These are phyloP conservation scores for Debaryomyces prosopidis DNA, from an alignment of 805 yeast species.

Conservation along the genomic window DNA sequence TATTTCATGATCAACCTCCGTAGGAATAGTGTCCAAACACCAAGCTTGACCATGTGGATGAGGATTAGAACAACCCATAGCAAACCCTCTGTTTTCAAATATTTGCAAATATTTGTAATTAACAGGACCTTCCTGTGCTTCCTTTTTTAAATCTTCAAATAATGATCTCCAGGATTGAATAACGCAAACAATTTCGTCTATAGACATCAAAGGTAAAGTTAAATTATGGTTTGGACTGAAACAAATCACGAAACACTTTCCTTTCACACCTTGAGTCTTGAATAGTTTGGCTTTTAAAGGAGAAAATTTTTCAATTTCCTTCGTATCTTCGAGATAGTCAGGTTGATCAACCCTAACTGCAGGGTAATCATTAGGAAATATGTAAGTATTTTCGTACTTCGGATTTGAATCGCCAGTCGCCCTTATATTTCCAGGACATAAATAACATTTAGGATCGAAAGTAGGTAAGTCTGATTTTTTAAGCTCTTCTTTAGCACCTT, in stretches of 20 bases:
- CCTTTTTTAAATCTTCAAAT: constrained; percentile 44
- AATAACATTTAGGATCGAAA: constrained; percentile 66
- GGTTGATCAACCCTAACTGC: constrained; percentile 66
- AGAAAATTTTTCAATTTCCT: constrained; percentile 12
- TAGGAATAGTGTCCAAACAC: constrained; percentile 66
- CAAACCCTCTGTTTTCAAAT: constrained; percentile 75
- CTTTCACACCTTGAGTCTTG: constrained; percentile 59
- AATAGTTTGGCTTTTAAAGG: constrained; percentile 45
- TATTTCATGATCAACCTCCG: constrained; percentile 63
- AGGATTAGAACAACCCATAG: constrained; percentile 82
- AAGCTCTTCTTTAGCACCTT: constrained; percentile 64
- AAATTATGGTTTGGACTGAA: constrained; percentile 69
- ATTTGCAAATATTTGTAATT: constrained; percentile 65
- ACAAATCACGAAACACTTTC: constrained; percentile 71
- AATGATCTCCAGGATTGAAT: constrained; percentile 61
- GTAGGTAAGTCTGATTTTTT: constrained; percentile 44
- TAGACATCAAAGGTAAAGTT: constrained; percentile 62
- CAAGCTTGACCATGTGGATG: constrained; percentile 86
- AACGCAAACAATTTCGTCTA: constrained; percentile 45
- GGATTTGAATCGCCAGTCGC: constrained; percentile 65
- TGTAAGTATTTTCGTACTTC: constrained; percentile 53
- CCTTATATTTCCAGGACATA: constrained; percentile 71
- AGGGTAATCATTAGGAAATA: constrained; percentile 68
- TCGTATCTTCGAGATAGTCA: constrained; percentile 25
- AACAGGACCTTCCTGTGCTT: constrained; percentile 33